Evolutionary conservation across 1,139 yeast species (phyloP).

Genomic region (Scheffersomyces stambukii): DNA sequence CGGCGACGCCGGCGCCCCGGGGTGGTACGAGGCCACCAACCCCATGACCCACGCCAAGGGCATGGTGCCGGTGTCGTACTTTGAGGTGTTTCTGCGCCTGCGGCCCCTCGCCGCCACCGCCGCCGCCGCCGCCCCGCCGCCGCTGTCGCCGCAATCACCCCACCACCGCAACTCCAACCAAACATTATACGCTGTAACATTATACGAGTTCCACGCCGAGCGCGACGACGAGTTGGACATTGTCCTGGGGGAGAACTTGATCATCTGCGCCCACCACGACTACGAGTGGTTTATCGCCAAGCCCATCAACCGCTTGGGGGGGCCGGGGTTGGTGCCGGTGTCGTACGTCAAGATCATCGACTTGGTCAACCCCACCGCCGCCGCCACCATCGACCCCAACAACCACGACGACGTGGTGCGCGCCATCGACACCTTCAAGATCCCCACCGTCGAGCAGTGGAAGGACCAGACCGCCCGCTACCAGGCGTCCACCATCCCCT

Average conservation of each 20-base stretch:
- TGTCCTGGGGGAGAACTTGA: constrained; percentile 79
- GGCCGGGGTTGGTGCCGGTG: constrained; percentile 94
- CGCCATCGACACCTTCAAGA: constrained; percentile 53
- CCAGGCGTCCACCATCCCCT: constrained; percentile 84
- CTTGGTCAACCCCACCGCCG: constrained; percentile 47
- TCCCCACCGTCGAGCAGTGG: constrained; percentile 96
- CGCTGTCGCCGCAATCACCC: constrained; percentile 1
- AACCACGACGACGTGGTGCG: constrained; percentile 26
- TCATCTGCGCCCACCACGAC: constrained; percentile 92
- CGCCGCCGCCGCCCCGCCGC: constrained; percentile 1
- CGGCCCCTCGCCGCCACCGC: constrained; percentile 24
- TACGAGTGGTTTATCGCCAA: constrained; percentile 98
- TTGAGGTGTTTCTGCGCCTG: constrained; percentile 71
- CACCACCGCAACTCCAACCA: constrained; percentile 21
- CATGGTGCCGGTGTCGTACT: constrained; percentile 81
- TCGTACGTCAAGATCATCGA: constrained; percentile 85
- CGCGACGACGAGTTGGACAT: constrained; percentile 85
- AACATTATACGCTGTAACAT: constrained; percentile 43
- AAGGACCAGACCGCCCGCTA: constrained; percentile 85
- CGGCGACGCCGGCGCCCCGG: constrained; percentile 40
- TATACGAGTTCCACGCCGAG: constrained; percentile 87
- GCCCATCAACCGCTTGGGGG: constrained; percentile 91
- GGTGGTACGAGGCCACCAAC: constrained; percentile 88
- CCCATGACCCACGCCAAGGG: constrained; percentile 78
- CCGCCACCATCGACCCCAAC: constrained; percentile 12